Evolutionary conservation across 768 basidiomycete genomes (phyloP).

Genomic region (Phlegmacium glaucopus): DNA sequence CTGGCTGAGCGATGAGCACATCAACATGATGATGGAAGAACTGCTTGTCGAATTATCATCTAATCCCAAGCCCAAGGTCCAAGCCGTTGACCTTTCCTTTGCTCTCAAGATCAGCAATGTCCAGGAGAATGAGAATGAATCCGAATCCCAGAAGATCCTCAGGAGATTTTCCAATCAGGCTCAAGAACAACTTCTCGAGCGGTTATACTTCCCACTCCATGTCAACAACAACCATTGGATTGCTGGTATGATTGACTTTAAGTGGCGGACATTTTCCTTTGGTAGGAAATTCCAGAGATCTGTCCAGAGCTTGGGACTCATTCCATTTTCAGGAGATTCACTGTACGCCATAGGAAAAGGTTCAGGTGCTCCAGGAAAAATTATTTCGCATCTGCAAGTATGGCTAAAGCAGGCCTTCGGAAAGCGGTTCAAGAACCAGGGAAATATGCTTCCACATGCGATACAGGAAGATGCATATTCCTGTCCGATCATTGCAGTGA

Average conservation of each 20-base stretch:
- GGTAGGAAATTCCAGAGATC: background rate
- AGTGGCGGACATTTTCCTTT: background rate
- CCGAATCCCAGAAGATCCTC: background rate
- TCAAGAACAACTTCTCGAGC: background rate
- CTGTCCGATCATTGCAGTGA: constrained; percentile 15
- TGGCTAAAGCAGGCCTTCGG: constrained; percentile 2
- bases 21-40: constrained; percentile 8
- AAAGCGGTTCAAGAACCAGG: background rate
- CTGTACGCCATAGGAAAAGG: constrained; percentile 6
- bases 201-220: constrained; percentile 6
- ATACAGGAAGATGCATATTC: constrained; percentile 15
- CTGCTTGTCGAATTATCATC: background rate
- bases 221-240: constrained; percentile 7
- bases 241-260: constrained; percentile 2
- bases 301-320: background rate
- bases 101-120: background rate
- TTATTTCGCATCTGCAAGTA: background rate
- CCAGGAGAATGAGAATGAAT: background rate
- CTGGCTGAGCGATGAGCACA: constrained; percentile 5
- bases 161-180: background rate
- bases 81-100: background rate
- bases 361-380: background rate
- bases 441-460: constrained; percentile 6
- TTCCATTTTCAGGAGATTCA: background rate
- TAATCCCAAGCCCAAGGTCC: background rate